These are phyloP conservation scores for Microsporum audouinii DNA, from an alignment of 2,329 filamentous ascomycete species.

Conservation along the genomic window DNA sequence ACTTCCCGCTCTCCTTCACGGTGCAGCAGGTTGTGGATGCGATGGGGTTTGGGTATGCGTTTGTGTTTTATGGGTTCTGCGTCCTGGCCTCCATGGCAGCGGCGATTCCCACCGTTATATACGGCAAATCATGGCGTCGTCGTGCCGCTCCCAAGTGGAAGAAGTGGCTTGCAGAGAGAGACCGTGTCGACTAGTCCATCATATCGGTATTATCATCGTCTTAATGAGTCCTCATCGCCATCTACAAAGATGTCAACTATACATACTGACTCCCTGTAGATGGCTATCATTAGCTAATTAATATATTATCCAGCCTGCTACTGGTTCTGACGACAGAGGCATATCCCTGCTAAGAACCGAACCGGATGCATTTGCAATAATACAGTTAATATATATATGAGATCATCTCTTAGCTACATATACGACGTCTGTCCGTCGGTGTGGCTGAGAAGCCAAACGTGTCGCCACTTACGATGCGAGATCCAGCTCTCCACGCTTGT, in stretches of 20 bases:
- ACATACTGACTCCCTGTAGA: no score
- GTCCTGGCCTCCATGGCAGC: background rate
- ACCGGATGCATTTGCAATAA: background rate
- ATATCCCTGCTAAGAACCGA: no score
- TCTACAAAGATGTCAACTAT: no score
- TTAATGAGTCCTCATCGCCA: no score
- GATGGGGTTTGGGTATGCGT: background rate
- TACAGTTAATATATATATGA: background rate
- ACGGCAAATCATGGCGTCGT: background rate
- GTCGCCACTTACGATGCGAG: background rate
- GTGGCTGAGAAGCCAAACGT: background rate
- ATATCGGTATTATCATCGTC: no score
- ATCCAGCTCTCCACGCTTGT: background rate
- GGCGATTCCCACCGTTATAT: background rate
- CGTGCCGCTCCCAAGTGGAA: background rate
- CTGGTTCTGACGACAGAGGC: no score
- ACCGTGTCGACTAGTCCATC: background rate
- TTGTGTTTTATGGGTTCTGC: background rate
- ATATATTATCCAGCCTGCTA: no score
- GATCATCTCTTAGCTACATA: no score
- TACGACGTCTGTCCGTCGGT: background rate
- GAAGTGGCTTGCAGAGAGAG: background rate
- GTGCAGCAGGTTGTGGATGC: background rate
- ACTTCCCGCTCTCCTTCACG: background rate
- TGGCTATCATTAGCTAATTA: no score